Evolutionary conservation across 352 stramenopile species (phyloP).

Genomic region (Phytophthora ohioensis): DNA sequence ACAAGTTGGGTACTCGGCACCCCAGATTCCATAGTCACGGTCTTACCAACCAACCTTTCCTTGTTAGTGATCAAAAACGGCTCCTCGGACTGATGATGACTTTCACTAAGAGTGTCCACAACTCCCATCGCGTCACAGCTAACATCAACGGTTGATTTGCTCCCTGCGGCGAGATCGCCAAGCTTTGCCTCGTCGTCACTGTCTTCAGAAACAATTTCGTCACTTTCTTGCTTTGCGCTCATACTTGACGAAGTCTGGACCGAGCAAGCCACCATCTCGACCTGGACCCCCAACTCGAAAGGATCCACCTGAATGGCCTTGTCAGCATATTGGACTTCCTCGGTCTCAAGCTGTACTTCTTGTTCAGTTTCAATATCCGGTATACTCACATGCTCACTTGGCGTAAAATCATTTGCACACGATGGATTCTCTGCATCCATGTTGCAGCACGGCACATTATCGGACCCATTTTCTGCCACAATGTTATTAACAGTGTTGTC

Average conservation of each 20-base stretch:
- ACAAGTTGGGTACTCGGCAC: neutral
- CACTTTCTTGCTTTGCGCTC: neutral
- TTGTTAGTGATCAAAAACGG: neutral
- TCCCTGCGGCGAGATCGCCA: neutral
- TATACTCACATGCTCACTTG: neutral
- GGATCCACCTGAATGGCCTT: constrained; percentile 37
- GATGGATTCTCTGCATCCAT: constrained; percentile 1
- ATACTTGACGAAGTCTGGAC: neutral
- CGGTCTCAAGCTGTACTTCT: neutral
- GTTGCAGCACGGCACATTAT: neutral
- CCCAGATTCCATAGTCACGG: neutral
- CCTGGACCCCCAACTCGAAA: neutral
- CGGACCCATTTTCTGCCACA: too few species aligned
- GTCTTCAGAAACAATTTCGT: neutral
- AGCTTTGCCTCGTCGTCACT: neutral
- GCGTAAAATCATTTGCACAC: neutral
- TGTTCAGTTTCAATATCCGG: too few species aligned
- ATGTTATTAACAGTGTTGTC: too few species aligned
- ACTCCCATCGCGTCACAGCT: constrained; percentile 20
- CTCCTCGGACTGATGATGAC: constrained; percentile 1
- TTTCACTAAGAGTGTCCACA: neutral
- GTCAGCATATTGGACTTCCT: constrained; percentile 17
- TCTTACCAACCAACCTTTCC: neutral
- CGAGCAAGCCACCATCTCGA: neutral
- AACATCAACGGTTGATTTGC: constrained; percentile 19